A percentile compares a stretch with the other conserved stretches of the same genome.
Evolutionary conservation across 2,329 filamentous ascomycete species (phyloP).

Genomic region (Cercospora sp.): DNA sequence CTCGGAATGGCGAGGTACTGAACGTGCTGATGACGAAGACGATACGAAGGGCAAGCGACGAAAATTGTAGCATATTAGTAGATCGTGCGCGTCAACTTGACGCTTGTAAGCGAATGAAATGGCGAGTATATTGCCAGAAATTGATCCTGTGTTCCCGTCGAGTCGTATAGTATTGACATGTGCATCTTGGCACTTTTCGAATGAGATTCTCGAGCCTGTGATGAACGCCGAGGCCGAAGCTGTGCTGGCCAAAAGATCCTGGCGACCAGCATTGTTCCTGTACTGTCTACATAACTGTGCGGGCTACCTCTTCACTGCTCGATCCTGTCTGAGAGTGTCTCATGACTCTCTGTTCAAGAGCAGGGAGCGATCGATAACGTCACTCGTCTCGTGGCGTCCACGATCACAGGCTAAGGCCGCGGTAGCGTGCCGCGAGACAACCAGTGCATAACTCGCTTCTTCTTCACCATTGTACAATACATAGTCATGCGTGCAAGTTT

Average conservation of each 20-base stretch:
- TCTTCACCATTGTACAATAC: neutral
- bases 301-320: neutral
- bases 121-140: neutral
- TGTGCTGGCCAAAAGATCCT: neutral
- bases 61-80: constrained; percentile 19
- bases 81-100: neutral
- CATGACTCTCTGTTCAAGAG: neutral
- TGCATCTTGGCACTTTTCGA: neutral
- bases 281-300: neutral
- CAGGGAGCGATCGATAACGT: constrained; percentile 7
- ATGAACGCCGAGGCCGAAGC: neutral
- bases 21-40: constrained; percentile 45
- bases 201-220: neutral
- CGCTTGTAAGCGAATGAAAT: neutral
- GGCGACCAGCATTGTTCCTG: neutral
- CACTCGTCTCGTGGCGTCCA: constrained; percentile 11
- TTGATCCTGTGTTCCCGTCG: neutral
- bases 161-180: neutral
- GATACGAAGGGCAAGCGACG: constrained; percentile 33
- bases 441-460: neutral
- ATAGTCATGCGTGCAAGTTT: neutral
- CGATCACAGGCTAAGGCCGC: constrained; percentile 8
- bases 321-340: neutral
- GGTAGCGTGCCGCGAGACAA: neutral
- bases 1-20: constrained; percentile 59